A percentile compares a stretch with the other conserved stretches of the same genome.
phyloP scores from a whole-genome alignment of 2,329 filamentous ascomycete species.

The Aphanocladium album region DNA sequence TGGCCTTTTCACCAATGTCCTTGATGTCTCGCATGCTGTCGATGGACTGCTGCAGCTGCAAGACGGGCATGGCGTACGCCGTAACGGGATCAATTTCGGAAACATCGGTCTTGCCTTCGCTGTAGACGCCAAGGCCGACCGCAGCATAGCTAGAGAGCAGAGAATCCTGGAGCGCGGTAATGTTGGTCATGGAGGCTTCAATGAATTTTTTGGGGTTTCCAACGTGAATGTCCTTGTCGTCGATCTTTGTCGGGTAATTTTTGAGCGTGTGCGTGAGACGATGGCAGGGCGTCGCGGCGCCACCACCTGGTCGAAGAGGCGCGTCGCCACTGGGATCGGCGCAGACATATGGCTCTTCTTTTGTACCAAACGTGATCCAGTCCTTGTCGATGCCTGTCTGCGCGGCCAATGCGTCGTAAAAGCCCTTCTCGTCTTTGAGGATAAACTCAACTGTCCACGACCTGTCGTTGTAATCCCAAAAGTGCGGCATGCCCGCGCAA shows the following conservation, averaged over 20 bases:
- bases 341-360: neutral
- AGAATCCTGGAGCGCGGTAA: neutral
- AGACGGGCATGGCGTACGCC: constrained; percentile 1
- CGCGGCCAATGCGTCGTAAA: neutral
- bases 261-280: neutral
- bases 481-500: neutral
- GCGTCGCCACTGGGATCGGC: neutral
- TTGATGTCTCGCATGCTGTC: neutral
- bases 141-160: neutral
- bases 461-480: neutral
- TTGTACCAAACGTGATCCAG: neutral
- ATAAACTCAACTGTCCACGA: neutral
- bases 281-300: neutral
- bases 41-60: neutral
- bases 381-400: constrained; percentile 2
- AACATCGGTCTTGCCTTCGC: neutral
- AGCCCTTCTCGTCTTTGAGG: neutral
- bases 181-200: neutral
- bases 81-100: neutral
- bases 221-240: neutral
- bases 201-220: constrained; percentile 3
- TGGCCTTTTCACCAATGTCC: constrained; percentile 13
- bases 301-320: neutral
- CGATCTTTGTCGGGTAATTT: constrained; percentile 1
- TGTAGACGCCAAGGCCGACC: neutral